Conservation (phyloP, 768 basidiomycete species). For the Russula griseocarnosa region DNA sequence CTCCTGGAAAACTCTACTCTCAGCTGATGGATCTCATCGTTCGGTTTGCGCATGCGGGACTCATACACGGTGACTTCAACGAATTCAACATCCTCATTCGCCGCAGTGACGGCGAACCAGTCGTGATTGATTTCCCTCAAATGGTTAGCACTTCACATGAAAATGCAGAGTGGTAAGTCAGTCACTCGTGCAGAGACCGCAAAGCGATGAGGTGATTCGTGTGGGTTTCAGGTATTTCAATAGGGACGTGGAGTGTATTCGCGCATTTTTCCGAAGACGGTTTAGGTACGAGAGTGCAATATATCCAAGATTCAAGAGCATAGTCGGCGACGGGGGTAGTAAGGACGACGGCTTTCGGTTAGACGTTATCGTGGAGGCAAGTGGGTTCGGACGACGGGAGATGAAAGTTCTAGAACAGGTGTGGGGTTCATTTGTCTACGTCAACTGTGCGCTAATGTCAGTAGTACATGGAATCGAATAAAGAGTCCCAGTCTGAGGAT, state of each 20-base stretch:
- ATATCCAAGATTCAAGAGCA: slow-evolving; percentile 80
- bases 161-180: slow-evolving; percentile 90
- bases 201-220: slow-evolving; percentile 6
- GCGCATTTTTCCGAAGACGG: slow-evolving; percentile 83
- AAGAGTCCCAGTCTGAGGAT: slow-evolving; percentile 32
- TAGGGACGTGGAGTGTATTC: slow-evolving; percentile 94
- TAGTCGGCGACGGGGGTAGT: slow-evolving; percentile 46
- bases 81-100: slow-evolving; percentile 98
- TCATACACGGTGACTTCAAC: slow-evolving; percentile 99
- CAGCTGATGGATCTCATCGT: slow-evolving; percentile 93
- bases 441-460: slow-evolving; percentile 15
- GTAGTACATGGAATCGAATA: slow-evolving; percentile 30
- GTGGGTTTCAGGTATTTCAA: slow-evolving; percentile 85
- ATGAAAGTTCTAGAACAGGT: slow-evolving; percentile 84
- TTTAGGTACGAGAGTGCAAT: slow-evolving; percentile 90
- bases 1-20: slow-evolving; percentile 89
- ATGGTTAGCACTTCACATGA: slow-evolving; percentile 97
- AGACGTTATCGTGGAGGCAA: slow-evolving; percentile 90
- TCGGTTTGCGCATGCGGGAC: slow-evolving; percentile 84
- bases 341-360: slow-evolving; percentile 55
- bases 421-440: slow-evolving; percentile 29
- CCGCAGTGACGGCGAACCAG: slow-evolving; percentile 66
- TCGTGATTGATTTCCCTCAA: slow-evolving; percentile 98
- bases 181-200: not conserved
- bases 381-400: slow-evolving; percentile 85